Base-by-base conservation (phyloP, 768 basidiomycete species). In the Boletus reticulatus region DNA sequence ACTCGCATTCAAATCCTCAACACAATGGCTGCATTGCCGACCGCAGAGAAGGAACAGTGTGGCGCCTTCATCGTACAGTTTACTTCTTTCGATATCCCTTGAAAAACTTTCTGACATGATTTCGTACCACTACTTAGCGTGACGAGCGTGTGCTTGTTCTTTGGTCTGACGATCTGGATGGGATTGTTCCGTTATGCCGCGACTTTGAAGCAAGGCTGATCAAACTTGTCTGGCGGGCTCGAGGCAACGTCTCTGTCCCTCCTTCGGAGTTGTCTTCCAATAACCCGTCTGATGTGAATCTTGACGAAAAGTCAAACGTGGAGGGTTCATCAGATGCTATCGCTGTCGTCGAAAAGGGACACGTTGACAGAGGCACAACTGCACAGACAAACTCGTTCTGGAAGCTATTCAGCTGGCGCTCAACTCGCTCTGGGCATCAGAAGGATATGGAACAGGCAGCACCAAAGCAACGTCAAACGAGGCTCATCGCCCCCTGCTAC, bases 11-110 rank as follows among this genome's bases (percentile, higher is more conserved):
- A 95, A 71, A 84, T 95, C 53, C 70, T 95, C 24, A 87, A 90
- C 55, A 82, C 82, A 16, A 83, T 94, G 61, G 64, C 67, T 50
- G 78, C 82, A 53, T 75, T 95, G 41, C 82, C 87, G 7, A 79
- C 81, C 39, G 92, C 92, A 8, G 89, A 94, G 67, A 94, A 94
- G 75, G 92, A 94, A 67, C 92, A 94, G 64, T 92, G 88, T 48
- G 93, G 86, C 19, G 93, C 93, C 13, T 95, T 95, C 68, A 80
- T 93, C 50, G 89, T 88, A 68, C 65, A 81, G 27, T 41, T 32
- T 22, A 12, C 34, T 45, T 78, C 44, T 46, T 32, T 48, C 2
- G 53, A 16, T 27, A 16, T 46, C 24, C 3, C 32, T 31, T 27
- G n/a, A 11, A 12, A 12, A 41, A 47, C n/a, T 39, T 43, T 43